Base-by-base conservation (phyloP, 768 basidiomycete species). In the Leccinum imitatum region DNA sequence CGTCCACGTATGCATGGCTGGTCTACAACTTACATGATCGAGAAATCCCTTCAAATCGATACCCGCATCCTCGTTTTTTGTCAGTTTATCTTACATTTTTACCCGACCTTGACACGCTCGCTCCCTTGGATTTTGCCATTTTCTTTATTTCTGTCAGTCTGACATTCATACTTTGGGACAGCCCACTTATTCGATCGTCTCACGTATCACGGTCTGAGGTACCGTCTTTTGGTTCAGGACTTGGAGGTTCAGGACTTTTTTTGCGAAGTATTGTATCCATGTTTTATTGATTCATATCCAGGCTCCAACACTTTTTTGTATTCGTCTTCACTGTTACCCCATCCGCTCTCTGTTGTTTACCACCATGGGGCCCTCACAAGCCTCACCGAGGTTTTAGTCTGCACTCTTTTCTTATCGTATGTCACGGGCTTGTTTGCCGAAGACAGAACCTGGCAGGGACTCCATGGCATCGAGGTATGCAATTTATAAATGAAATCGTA, bases 401-500 rank as follows among this genome's bases (percentile, higher is more conserved):
- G 11, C n/a, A 46, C 19, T 25, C 13, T 19, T 35, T 17, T 48
- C 35, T 54, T 35, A 35, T 35, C 13, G 6, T 37, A 37, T 37
- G 50, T 55, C 48, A 39, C 23, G 23, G 56, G 58, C 58, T 60
- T 61, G 56, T 65, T 67, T 44, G 59, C 56, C 37, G 14, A 15
- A 19, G 50, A 58, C 50, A 41, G 6, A 8, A 50, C 58, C 37
- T 30, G 6, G 19, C 33, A 56, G 51, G 50, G 19, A 39, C 30
- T 47, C 35, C 17, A 25, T 30, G 30, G 30, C 23, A 51, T 44
- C 37, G 54, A 30, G 41, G 31, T 57, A n/a, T n/a, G n/a, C n/a
- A 44, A 44, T 44, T n/a, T 44, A 44, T 33, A 2, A 57, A 15
- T 39, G 6, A 14, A 27, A 30, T 35, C 19, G 23, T 39, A 15